Conservation (phyloP, 2,329 filamentous ascomycete species). For the Claviceps lovelessii region DNA sequence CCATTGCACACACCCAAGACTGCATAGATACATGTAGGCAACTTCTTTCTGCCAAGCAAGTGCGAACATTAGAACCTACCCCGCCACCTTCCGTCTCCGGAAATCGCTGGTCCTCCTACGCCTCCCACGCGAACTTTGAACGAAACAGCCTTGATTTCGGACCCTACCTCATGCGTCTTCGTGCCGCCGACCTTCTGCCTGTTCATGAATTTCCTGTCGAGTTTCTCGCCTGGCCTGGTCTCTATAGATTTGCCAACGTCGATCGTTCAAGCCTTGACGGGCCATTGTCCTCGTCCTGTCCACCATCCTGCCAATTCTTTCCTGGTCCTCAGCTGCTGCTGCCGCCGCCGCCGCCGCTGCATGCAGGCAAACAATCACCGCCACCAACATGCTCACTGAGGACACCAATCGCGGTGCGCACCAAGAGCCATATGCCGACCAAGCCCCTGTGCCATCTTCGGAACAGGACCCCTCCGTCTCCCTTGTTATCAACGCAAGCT, state of each 20-base stretch:
- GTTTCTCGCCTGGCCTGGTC: not conserved
- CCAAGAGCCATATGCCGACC: slow-evolving; percentile 2
- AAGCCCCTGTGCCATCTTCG: slow-evolving; percentile 5
- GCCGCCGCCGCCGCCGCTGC: not conserved
- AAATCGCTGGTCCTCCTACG: slow-evolving; percentile 5
- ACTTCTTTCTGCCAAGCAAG: not conserved
- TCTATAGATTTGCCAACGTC: not conserved
- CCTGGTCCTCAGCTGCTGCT: slow-evolving; percentile 1
- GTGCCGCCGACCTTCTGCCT: not conserved
- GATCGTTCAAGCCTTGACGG: not conserved
- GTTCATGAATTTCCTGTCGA: not conserved
- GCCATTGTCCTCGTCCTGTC: not conserved
- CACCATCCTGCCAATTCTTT: slow-evolving; percentile 1
- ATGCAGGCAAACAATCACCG: slow-evolving; percentile 4
- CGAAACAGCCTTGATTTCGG: not conserved
- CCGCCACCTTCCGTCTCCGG: slow-evolving; percentile 8
- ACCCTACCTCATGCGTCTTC: not conserved
- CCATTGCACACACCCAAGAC: too few species aligned
- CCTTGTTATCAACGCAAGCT: slow-evolving; percentile 20
- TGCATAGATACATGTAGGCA: not conserved
- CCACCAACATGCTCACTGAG: not conserved
- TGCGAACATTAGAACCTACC: slow-evolving; percentile 2
- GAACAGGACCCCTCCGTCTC: slow-evolving; percentile 17
- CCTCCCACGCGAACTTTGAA: slow-evolving; percentile 1
- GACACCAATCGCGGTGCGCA: not conserved